A percentile compares a stretch with the other conserved stretches of the same genome.
These are phyloP conservation scores for Saitozyma sp. DNA, from an alignment of 768 basidiomycete species.

Conservation along the genomic window DNA sequence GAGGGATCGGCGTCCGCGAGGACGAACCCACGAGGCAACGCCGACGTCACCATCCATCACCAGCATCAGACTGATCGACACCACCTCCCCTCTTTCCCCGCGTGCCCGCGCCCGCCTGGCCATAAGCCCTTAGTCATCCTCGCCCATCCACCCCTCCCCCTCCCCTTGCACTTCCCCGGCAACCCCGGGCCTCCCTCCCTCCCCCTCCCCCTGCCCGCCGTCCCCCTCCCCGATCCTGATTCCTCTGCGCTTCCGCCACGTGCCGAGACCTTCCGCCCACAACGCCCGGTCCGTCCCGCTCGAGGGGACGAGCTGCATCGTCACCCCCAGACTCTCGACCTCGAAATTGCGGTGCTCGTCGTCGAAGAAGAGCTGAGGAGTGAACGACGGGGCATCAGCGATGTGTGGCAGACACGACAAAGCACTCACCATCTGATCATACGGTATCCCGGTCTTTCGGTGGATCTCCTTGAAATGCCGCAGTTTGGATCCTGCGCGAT, in stretches of 20 bases:
- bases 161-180: no score
- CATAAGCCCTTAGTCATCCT: no score
- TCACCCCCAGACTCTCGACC: slow-evolving; percentile 66
- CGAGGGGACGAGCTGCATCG: slow-evolving; percentile 68
- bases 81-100: no score
- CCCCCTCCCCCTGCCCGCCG: no score
- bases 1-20: no score
- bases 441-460: slow-evolving; percentile 71
- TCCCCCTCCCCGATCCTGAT: slow-evolving; percentile 16
- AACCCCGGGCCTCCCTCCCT: no score
- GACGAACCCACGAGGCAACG: no score
- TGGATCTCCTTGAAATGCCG: slow-evolving; percentile 76
- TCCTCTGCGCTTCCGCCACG: slow-evolving; percentile 63
- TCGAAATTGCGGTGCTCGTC: slow-evolving; percentile 67
- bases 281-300: slow-evolving; percentile 63
- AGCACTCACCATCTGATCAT: slow-evolving; percentile 69
- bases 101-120: no score
- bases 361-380: slow-evolving; percentile 64
- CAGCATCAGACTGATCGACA: no score
- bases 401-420: neutral
- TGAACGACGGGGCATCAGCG: slow-evolving; percentile 17
- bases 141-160: no score
- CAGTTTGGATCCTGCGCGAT: slow-evolving; percentile 81
- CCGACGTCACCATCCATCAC: no score
- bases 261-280: slow-evolving; percentile 69